Base-by-base conservation (phyloP, 1,284 basidiomycete species). In the Termitomyces sp. region DNA sequence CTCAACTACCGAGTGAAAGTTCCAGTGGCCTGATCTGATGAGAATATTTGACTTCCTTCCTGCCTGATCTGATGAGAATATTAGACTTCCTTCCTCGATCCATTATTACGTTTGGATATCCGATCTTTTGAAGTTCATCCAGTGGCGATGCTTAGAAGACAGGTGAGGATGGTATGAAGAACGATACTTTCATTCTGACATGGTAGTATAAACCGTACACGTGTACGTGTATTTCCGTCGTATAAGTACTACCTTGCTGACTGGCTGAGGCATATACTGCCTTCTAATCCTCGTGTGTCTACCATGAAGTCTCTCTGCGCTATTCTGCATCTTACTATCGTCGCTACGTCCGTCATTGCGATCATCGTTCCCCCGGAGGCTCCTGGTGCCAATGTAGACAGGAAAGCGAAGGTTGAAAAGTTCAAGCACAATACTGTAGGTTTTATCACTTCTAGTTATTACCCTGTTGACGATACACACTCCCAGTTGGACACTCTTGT, bases 341-440 rank as follows among this genome's bases (percentile, higher is more conserved):
- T 34, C 1, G 40, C 52, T 41, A 54, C 49, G 48, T 55, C 50
- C 36, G 55, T 50, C 1, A 33, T 40, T 28, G 55, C 59, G 40
- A 55, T 45, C 10, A 55, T 59, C 21, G 46, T 53, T 10, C 42
- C 50, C 6, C 21, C 42, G 2, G 52, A 53, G 24, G 43, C 56
- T 9, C 40, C 54, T 19, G 44, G n/a, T 30, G 28, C n/a, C 2
- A 38, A 33, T 17, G 38, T 73, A 9, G 75, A 80, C 5, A 82
- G 80, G 80, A 80, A 71, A 63, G 69, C 72, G 3, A 71, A 74
- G 48, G 66, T 67, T 21, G 69, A 71, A 53, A 67, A 68, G 51
- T 61, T 73, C 26, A 62, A 68, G 54, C 65, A 66, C 36, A 54
- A 62, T 26, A 63, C 65, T 2, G 58, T 62, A 26, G 62, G 70